These are phyloP conservation scores for Delonix regia DNA, from an alignment of 306 rosid species.

Conservation along the genomic window DNA sequence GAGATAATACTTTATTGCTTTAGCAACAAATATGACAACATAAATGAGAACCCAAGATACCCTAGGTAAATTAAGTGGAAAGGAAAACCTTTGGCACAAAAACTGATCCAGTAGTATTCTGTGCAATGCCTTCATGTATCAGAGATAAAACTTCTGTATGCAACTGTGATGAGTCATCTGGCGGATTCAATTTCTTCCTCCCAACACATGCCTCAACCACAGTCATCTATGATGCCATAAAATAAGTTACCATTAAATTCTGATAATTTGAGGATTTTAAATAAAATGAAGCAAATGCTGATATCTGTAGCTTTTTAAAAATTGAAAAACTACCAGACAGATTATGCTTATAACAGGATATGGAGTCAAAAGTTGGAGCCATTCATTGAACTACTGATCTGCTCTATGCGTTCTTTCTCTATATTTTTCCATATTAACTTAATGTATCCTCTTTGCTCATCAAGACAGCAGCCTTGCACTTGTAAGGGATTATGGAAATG, in stretches of 20 bases:
- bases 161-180: slow-evolving; percentile 64
- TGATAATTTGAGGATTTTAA: slow-evolving; percentile 26
- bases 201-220: slow-evolving; percentile 89
- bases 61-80: slow-evolving; percentile 26
- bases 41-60: slow-evolving; percentile 27
- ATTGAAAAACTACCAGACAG: slow-evolving; percentile 25
- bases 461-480: slow-evolving; percentile 29
- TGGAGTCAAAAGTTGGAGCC: slow-evolving; percentile 12
- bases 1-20: not conserved
- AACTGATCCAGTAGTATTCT: slow-evolving; percentile 83
- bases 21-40: slow-evolving; percentile 16
- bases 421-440: slow-evolving; percentile 20
- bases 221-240: slow-evolving; percentile 69
- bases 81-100: slow-evolving; percentile 71
- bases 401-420: slow-evolving; percentile 15
- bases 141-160: slow-evolving; percentile 52
- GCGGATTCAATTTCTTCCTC: slow-evolving; percentile 54
- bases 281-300: slow-evolving; percentile 23
- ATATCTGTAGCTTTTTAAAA: slow-evolving; percentile 13
- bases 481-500: slow-evolving; percentile 19
- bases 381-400: slow-evolving; percentile 25
- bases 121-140: slow-evolving; percentile 84
- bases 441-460: slow-evolving; percentile 23
- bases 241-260: slow-evolving; percentile 11
- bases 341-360: slow-evolving; percentile 19